Conservation (phyloP, 805 yeast species). For the Candida awuae region DNA sequence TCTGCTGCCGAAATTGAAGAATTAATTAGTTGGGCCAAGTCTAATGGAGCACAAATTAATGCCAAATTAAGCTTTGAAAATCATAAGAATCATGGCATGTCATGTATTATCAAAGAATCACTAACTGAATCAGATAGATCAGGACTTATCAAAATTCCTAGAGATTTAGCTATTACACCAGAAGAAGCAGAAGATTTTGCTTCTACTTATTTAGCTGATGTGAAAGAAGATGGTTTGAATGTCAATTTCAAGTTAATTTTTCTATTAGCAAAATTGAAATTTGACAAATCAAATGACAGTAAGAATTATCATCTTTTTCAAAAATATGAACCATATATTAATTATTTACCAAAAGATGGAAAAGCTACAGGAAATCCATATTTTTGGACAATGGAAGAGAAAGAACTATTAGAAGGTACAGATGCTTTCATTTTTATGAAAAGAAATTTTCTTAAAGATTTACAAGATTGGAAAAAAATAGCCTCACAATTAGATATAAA, state of each 20-base stretch:
- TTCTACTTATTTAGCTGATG: slow-evolving; percentile 8
- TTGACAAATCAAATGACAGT: slow-evolving; percentile 18
- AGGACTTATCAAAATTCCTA: slow-evolving; percentile 33
- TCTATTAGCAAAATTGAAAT: slow-evolving; percentile 36
- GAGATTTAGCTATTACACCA: slow-evolving; percentile 31
- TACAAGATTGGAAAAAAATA: slow-evolving; percentile 53
- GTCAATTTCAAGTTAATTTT: slow-evolving; percentile 32
- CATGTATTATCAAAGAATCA: slow-evolving; percentile 22
- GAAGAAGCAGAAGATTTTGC: slow-evolving; percentile 28
- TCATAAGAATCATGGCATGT: slow-evolving; percentile 28
- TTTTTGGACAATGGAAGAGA: slow-evolving; percentile 52
- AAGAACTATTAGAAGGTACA: slow-evolving; percentile 51
- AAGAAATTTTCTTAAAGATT: slow-evolving; percentile 35
- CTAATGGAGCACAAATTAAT: slow-evolving; percentile 33
- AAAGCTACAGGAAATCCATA: slow-evolving; percentile 50
- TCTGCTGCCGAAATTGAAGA: slow-evolving; percentile 16
- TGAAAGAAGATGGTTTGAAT: slow-evolving; percentile 1
- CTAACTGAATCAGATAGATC: slow-evolving; percentile 5
- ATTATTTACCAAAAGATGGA: slow-evolving; percentile 36
- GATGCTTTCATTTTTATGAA: slow-evolving; percentile 54
- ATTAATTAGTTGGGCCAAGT: slow-evolving; percentile 24
- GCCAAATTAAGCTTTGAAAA: slow-evolving; percentile 27
- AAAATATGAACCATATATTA: slow-evolving; percentile 37
- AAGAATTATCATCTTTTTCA: too few relatives aligned
- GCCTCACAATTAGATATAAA: slow-evolving; percentile 18